phyloP scores from a whole-genome alignment of 164 flowering plant genomes.

The Liquidambar formosana region DNA sequence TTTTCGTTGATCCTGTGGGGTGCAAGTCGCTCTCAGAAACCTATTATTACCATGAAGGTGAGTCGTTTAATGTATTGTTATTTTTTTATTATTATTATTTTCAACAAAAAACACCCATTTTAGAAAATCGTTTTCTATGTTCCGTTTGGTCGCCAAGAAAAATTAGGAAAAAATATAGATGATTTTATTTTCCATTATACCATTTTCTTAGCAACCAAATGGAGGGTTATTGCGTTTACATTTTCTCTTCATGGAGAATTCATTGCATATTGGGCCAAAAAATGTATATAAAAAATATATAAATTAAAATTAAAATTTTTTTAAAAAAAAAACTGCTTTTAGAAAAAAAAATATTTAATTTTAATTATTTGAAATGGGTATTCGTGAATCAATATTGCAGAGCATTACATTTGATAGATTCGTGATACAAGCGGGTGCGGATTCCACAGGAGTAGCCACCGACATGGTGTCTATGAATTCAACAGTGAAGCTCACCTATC shows the following conservation, averaged over 20 bases:
- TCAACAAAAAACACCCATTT: neutral
- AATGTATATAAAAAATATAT: too few species aligned
- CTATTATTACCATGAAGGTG: slow-evolving; percentile 53
- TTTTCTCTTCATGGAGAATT: too few species aligned
- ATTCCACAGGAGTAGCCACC: slow-evolving; percentile 50
- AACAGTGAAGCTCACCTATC: slow-evolving; percentile 37
- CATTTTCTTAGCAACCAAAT: neutral
- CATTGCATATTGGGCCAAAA: too few species aligned
- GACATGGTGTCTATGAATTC: slow-evolving; percentile 47
- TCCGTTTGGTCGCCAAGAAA: neutral
- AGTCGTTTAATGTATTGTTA: neutral
- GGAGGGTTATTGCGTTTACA: too few species aligned
- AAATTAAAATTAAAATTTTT: too few species aligned
- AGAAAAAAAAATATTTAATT: too few species aligned
- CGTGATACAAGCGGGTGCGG: slow-evolving; percentile 45
- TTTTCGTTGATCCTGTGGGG: slow-evolving; percentile 65
- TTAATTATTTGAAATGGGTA: neutral
- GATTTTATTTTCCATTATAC: neutral
- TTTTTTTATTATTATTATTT: too few species aligned
- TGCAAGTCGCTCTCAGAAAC: slow-evolving; percentile 59
- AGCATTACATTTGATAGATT: slow-evolving; percentile 43
- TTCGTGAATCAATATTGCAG: slow-evolving; percentile 20
- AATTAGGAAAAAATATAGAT: too few species aligned
- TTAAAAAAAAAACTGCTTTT: too few species aligned
- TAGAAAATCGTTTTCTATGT: neutral